These are phyloP conservation scores for Paulownia fortunei DNA, from an alignment of 257 asterid species.

Conservation along the genomic window DNA sequence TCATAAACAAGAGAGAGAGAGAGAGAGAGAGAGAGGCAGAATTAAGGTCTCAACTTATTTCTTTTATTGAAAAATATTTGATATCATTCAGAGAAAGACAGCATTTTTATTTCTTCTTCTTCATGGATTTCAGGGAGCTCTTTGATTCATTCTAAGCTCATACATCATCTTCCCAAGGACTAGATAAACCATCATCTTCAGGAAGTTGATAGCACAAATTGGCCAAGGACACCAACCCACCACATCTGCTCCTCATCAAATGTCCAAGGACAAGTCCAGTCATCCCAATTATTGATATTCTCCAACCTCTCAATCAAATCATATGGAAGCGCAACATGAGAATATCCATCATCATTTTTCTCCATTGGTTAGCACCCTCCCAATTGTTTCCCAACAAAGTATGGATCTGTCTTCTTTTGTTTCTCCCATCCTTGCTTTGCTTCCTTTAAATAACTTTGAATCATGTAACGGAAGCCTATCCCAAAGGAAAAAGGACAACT, in stretches of 20 bases:
- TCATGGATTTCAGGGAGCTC: conserved; percentile 21
- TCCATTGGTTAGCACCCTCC: conserved; percentile 8
- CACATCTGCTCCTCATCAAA: conserved; percentile 33
- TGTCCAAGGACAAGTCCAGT: conserved; percentile 33
- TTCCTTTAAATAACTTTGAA: conserved; percentile 9
- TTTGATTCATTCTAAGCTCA: neutral
- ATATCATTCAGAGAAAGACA: conserved; percentile 11
- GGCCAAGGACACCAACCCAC: conserved; percentile 30
- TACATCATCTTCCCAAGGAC: neutral
- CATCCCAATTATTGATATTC: conserved; percentile 35
- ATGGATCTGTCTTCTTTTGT: neutral
- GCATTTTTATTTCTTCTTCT: neutral
- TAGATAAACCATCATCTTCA: conserved; percentile 19
- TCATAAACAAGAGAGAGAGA: neutral
- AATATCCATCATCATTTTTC: conserved; percentile 7
- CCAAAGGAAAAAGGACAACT: neutral
- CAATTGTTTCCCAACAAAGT: neutral
- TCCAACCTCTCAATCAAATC: conserved; percentile 37
- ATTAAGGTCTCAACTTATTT: neutral
- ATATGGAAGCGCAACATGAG: conserved; percentile 26
- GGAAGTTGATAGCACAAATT: neutral
- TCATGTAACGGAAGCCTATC: conserved; percentile 20
- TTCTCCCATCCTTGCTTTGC: neutral
- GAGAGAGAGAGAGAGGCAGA: neutral
- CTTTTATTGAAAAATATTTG: conserved; percentile 14